Base-by-base conservation (phyloP, 2,329 filamentous ascomycete species). In the Cadophora sp. region DNA sequence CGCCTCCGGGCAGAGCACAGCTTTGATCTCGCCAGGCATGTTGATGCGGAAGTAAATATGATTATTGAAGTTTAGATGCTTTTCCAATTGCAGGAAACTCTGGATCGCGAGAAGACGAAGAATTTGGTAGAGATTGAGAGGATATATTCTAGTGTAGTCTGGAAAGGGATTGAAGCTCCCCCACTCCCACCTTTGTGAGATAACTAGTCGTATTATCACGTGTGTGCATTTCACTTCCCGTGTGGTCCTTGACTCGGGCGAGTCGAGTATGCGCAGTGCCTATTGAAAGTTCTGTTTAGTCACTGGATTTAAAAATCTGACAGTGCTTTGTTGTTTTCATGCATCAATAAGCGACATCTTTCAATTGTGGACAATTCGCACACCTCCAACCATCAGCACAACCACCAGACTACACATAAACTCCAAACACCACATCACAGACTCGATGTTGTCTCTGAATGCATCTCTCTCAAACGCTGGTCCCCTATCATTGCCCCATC, bases 401-500 rank as follows among this genome's bases (percentile, higher is more conserved):
- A 46, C 12, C 37, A 43, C 7, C 3, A 43, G 7, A 16, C 14
- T 26, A 4, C 48, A 51, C 8, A 19, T 16, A 19, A 12, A 14
- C 16, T 51, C n/a, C 34, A 24, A 26, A 37, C 27, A 29, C 8
- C 22, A 48, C 11, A 8, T 67, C 51, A 64, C 29, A 64, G 24
- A 31, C 43, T 62, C 16, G 62, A 43, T 22, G n/a, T 43, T 24
- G 7, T 27, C 11, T n/a, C 19, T 26, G 40, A n/a, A 53, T 69
- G 65, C 64, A 69, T 67, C 19, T 67, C 48, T 43, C 31, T 43
- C 55, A 71, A 62, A 19, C 62, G 64, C 62, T 62, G 24, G 24
- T 65, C 46, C 6, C 65, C 62, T 3, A 51, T 46, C 4, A 55
- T 58, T 19, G 64, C 11, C 14, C 27, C 65, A 16, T 31, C 16